phyloP scores from a whole-genome alignment of 345 rosid species.

The Hibiscus mutabilis region DNA sequence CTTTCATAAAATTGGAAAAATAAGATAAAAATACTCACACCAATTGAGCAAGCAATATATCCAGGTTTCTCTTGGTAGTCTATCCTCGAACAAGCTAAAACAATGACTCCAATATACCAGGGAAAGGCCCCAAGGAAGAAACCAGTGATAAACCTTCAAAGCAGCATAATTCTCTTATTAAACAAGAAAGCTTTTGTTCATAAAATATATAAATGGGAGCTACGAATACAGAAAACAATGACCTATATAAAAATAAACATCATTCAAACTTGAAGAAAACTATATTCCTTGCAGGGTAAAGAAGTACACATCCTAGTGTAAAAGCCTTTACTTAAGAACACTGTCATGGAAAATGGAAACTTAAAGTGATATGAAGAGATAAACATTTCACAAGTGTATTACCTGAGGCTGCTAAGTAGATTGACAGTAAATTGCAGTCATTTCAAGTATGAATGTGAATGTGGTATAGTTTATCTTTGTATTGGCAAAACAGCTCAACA shows the following conservation, averaged over 20 bases:
- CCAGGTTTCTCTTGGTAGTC: constrained; percentile 89
- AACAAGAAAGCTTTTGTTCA: constrained; percentile 2
- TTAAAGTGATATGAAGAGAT: not conserved
- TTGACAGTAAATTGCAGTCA: not conserved
- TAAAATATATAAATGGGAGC: not conserved
- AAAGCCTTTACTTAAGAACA: not conserved
- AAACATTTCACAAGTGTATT: not conserved
- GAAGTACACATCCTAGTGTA: no score
- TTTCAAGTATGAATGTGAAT: not conserved
- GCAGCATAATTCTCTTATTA: constrained; percentile 6
- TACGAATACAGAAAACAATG: not conserved
- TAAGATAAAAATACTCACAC: not conserved
- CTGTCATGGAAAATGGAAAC: not conserved
- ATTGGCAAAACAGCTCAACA: not conserved
- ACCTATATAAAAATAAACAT: not conserved
- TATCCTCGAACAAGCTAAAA: constrained; percentile 56
- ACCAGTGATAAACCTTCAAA: constrained; percentile 67
- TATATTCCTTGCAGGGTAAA: no score
- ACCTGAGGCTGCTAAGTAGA: not conserved
- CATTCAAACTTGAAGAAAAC: not conserved
- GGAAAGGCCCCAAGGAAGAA: constrained; percentile 86
- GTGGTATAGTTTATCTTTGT: not conserved
- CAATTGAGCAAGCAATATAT: constrained; percentile 49
- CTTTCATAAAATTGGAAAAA: not conserved
- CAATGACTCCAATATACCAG: constrained; percentile 66